phyloP scores from a whole-genome alignment of 305 asterid species.

The Fraxinus sp. region DNA sequence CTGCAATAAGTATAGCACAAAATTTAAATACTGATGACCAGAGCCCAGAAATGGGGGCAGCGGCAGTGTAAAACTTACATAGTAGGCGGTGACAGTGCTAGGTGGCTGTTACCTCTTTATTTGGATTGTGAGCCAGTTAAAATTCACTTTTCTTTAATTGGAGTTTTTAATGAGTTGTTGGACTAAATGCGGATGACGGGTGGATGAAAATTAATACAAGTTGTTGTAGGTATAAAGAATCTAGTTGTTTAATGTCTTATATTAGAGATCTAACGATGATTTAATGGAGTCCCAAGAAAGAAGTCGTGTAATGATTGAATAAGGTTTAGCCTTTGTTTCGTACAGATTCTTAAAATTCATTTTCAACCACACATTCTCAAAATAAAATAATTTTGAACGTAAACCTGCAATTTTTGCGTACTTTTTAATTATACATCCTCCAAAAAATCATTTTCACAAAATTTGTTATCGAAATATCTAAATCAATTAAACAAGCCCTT shows the following conservation, averaged over 20 bases:
- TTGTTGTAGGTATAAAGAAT: neutral
- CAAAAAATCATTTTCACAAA: too few relatives aligned
- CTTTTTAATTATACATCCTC: too few relatives aligned
- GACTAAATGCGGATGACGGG: conserved; percentile 11
- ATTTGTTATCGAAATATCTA: too few relatives aligned
- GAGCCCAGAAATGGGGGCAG: neutral
- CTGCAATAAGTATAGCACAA: conserved; percentile 18
- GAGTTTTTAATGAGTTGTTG: neutral
- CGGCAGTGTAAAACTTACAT: conserved; percentile 22
- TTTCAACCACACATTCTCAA: too few relatives aligned
- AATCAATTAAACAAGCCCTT: neutral
- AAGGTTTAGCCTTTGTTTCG: too few relatives aligned
- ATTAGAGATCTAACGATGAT: neutral
- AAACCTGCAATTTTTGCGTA: too few relatives aligned
- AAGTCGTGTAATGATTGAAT: neutral
- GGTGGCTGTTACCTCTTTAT: neutral
- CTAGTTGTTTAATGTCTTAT: neutral
- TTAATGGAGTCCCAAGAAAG: neutral
- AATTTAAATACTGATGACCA: neutral
- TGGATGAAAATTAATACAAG: neutral
- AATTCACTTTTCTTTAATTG: neutral
- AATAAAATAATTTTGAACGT: too few relatives aligned
- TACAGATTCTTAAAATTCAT: too few relatives aligned
- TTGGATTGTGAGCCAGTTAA: neutral
- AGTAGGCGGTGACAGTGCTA: conserved; percentile 57